Evolutionary conservation across 306 rosid species (phyloP).

Genomic region (Vigna mungo): DNA sequence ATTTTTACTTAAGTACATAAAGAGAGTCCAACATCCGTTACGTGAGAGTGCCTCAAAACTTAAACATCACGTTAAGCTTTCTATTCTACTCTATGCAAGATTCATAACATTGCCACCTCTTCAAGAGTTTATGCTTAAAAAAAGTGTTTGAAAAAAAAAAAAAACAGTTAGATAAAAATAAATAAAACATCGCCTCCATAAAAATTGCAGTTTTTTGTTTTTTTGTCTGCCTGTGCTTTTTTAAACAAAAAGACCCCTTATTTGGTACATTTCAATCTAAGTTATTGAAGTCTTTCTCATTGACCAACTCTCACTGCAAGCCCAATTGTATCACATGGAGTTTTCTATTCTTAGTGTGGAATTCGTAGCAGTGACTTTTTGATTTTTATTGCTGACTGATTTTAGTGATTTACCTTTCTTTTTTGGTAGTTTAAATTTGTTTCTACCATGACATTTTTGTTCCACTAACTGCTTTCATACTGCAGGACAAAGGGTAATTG

Average conservation of each 20-base stretch:
- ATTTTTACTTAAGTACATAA: background rate
- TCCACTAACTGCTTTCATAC: conserved; percentile 35
- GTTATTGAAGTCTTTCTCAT: background rate
- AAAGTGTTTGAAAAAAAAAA: too few relatives aligned
- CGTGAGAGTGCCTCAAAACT: background rate
- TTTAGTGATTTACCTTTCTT: conserved; percentile 23
- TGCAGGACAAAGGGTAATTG: conserved; percentile 86
- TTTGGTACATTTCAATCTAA: background rate
- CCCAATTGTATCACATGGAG: background rate
- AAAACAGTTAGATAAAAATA: too few relatives aligned
- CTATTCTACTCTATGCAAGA: background rate
- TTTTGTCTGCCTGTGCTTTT: too few relatives aligned
- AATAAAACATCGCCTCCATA: too few relatives aligned
- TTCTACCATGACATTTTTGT: conserved; percentile 15
- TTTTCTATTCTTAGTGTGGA: background rate
- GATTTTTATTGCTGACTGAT: conserved; percentile 2
- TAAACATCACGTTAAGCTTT: background rate
- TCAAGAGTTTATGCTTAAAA: background rate
- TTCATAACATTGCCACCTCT: background rate
- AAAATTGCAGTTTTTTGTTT: too few relatives aligned
- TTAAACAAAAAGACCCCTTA: too few relatives aligned
- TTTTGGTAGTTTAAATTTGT: background rate
- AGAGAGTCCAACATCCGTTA: background rate
- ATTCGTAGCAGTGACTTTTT: conserved; percentile 8
- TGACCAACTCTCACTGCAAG: background rate